phyloP scores from a whole-genome alignment of 768 basidiomycete genomes.

The Boletus pseudopeckii region DNA sequence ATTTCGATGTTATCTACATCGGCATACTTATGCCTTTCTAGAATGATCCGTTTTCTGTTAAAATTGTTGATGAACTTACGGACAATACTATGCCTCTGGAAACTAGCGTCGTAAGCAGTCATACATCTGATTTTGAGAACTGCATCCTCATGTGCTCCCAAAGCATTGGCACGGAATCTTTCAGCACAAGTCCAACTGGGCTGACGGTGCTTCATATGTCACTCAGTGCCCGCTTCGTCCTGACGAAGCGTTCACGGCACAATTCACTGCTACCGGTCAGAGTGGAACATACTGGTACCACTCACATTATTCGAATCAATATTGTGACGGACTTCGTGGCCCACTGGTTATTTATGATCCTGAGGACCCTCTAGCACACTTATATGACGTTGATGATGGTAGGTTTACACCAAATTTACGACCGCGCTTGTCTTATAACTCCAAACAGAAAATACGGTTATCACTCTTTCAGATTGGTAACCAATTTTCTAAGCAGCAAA shows the following conservation, averaged over 20 bases:
- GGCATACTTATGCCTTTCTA: slow-evolving; percentile 13
- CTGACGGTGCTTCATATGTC: slow-evolving; percentile 36
- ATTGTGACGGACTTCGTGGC: slow-evolving; percentile 44
- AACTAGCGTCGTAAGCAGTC: slow-evolving; percentile 38
- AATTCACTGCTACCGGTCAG: slow-evolving; percentile 32
- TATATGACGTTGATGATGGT: slow-evolving; percentile 50
- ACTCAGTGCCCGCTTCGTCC: slow-evolving; percentile 44
- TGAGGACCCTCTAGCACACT: slow-evolving; percentile 34
- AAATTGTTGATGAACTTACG: slow-evolving; percentile 43
- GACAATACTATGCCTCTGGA: slow-evolving; percentile 45
- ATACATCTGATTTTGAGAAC: neutral
- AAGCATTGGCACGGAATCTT: slow-evolving; percentile 35
- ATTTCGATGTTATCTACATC: neutral
- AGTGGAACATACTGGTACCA: slow-evolving; percentile 51
- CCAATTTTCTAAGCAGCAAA: neutral
- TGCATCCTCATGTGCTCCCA: slow-evolving; percentile 12
- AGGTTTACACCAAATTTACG: neutral
- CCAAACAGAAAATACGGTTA: slow-evolving; percentile 37
- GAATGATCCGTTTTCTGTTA: slow-evolving; percentile 38
- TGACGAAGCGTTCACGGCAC: slow-evolving; percentile 34
- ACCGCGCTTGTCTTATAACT: neutral
- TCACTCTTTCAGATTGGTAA: slow-evolving; percentile 50
- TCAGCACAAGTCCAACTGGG: slow-evolving; percentile 30
- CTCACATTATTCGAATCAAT: slow-evolving; percentile 37
- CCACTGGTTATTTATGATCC: slow-evolving; percentile 45